Evolutionary conservation across 2,329 filamentous ascomycete species (phyloP).

Genomic region (Colletotrichum lentis): DNA sequence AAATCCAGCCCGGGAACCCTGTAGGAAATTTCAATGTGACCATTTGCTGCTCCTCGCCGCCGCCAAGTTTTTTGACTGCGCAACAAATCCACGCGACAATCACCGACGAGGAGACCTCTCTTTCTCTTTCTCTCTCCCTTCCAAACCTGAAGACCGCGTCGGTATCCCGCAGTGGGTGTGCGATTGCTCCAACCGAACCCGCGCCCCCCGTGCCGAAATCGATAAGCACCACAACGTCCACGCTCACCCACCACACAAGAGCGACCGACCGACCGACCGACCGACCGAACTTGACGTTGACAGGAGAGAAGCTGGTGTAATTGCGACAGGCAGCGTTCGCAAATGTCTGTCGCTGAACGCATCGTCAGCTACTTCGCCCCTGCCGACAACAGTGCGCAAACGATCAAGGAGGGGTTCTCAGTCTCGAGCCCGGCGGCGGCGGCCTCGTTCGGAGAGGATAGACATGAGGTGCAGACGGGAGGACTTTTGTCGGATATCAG

Average conservation of each 20-base stretch:
- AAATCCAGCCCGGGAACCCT: slow-evolving; percentile 33
- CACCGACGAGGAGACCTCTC: slow-evolving; percentile 29
- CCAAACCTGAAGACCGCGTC: neutral
- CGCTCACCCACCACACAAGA: neutral
- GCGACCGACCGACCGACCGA: slow-evolving; percentile 40
- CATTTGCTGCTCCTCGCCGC: slow-evolving; percentile 34
- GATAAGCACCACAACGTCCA: slow-evolving; percentile 10
- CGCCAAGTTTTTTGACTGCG: slow-evolving; percentile 34
- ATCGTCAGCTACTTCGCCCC: slow-evolving; percentile 61
- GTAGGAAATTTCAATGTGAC: slow-evolving; percentile 35
- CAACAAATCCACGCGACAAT: slow-evolving; percentile 29
- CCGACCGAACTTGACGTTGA: slow-evolving; percentile 43
- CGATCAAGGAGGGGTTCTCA: slow-evolving; percentile 25
- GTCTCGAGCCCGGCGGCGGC: slow-evolving; percentile 44
- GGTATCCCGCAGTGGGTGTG: slow-evolving; percentile 2
- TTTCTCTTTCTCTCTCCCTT: neutral
- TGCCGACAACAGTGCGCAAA: slow-evolving; percentile 44
- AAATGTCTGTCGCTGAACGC: slow-evolving; percentile 66
- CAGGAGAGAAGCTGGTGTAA: slow-evolving; percentile 23
- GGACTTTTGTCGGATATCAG: slow-evolving; percentile 44
- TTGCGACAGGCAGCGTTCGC: slow-evolving; percentile 29
- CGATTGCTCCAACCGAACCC: slow-evolving; percentile 3
- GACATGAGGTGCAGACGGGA: slow-evolving; percentile 44
- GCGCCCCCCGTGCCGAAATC: neutral
- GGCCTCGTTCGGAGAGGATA: slow-evolving; percentile 48